Conservation (phyloP, 164 flowering plant species). For the Saururus chinensis region DNA sequence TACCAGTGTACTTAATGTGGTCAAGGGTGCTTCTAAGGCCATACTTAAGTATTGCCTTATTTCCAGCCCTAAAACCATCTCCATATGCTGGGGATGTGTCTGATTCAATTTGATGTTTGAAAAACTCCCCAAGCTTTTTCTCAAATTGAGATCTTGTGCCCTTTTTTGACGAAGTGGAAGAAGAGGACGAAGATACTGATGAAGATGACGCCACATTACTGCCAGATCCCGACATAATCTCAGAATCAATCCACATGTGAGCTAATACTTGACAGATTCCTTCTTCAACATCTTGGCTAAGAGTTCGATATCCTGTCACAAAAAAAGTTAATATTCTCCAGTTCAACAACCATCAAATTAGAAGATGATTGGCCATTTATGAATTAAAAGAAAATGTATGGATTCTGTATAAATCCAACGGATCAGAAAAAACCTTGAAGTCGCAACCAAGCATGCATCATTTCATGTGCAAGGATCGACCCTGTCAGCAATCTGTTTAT, state of each 20-base stretch:
- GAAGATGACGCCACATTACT: conserved; percentile 27
- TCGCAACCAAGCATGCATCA: conserved; percentile 98
- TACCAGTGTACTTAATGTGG: conserved; percentile 67
- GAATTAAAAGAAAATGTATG: not conserved
- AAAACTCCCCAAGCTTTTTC: conserved; percentile 74
- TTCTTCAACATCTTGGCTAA: conserved; percentile 80
- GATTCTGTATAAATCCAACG: not conserved
- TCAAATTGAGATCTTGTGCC: conserved; percentile 62
- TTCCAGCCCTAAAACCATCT: conserved; percentile 79
- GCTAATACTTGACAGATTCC: conserved; percentile 94
- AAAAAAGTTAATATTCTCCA: not conserved
- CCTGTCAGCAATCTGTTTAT: conserved; percentile 72
- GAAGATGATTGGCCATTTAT: not conserved
- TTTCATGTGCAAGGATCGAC: conserved; percentile 85
- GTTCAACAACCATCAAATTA: not conserved
- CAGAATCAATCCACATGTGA: conserved; percentile 77
- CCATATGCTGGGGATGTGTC: conserved; percentile 85
- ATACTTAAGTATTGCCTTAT: conserved; percentile 53
- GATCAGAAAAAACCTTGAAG: conserved; percentile 44
- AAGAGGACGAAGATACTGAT: conserved; percentile 17
- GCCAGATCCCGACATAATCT: conserved; percentile 40
- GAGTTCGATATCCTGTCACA: conserved; percentile 57
- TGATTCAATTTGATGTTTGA: conserved; percentile 82
- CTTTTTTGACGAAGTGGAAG: conserved; percentile 26
- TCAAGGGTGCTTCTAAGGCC: conserved; percentile 65